phyloP scores from a whole-genome alignment of 331 rosid genomes.

The Rhamnella rubrinervis region DNA sequence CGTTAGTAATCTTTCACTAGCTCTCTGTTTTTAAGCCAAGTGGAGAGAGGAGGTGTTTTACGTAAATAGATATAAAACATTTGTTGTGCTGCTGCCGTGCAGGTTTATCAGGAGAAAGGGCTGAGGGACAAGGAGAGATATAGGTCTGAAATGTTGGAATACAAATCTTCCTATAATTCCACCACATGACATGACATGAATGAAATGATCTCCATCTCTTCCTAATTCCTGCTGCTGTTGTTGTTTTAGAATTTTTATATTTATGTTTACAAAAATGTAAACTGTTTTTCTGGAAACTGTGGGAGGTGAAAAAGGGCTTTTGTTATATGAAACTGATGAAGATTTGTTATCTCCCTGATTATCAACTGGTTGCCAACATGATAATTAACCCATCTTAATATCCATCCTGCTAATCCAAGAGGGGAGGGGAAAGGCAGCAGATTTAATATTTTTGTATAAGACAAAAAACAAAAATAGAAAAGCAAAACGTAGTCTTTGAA shows the following conservation, averaged over 20 bases:
- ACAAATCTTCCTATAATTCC: slow-evolving; percentile 42
- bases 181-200: slow-evolving; percentile 26
- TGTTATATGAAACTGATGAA: slow-evolving; percentile 9
- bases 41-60: background rate
- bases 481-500: no score
- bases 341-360: no score
- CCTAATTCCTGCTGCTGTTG: background rate
- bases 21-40: no score
- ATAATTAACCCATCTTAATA: no score
- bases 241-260: slow-evolving; percentile 13
- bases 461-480: no score
- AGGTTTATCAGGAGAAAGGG: slow-evolving; percentile 79
- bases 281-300: background rate
- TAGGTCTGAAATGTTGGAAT: slow-evolving; percentile 57
- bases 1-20: no score
- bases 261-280: slow-evolving; percentile 2
- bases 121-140: slow-evolving; percentile 74
- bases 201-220: slow-evolving; percentile 29
- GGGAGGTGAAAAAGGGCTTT: slow-evolving; percentile 20
- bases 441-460: no score
- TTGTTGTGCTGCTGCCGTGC: slow-evolving; percentile 12
- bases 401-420: no score
- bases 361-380: no score
- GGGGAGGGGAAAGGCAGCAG: no score
- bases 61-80: background rate